phyloP scores from a whole-genome alignment of 257 asterid genomes.

The Apocynum venetum region DNA sequence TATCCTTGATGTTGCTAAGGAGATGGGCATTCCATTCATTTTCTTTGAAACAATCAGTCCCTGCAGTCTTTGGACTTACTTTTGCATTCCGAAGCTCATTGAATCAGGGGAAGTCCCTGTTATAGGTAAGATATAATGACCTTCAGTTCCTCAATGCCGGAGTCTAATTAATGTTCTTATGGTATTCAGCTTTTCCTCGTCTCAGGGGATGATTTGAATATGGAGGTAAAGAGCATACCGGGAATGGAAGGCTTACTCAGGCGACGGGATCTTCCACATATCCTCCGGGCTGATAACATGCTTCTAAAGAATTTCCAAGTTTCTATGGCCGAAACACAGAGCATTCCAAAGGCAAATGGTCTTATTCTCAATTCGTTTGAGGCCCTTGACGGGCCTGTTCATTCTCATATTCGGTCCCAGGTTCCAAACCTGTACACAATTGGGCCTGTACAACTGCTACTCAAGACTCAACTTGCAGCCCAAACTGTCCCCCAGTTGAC shows the following conservation, averaged over 20 bases:
- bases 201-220: constrained; percentile 17
- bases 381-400: constrained; percentile 15
- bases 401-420: not conserved
- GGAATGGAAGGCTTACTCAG: constrained; percentile 28
- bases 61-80: constrained; percentile 11
- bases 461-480: constrained; percentile 3
- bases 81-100: constrained; percentile 16
- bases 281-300: constrained; percentile 13
- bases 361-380: constrained; percentile 26
- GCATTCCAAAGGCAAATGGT: constrained; percentile 13
- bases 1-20: constrained; percentile 10
- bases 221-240: constrained; percentile 1
- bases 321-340: not conserved
- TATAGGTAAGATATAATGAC: constrained; percentile 11
- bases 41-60: constrained; percentile 19
- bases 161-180: not conserved
- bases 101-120: constrained; percentile 17
- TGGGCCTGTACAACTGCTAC: constrained; percentile 20
- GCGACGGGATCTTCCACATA: constrained; percentile 21
- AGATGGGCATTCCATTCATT: constrained; percentile 18
- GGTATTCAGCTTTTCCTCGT: not conserved
- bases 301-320: not conserved
- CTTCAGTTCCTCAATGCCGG: not conserved
- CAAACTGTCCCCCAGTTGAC: not conserved
- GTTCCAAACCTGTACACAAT: constrained; percentile 10